Percentiles rank a stretch among this genome's conserved stretches.
phyloP scores from a whole-genome alignment of 1,284 basidiomycete species.

The Volvariella surrecta region DNA sequence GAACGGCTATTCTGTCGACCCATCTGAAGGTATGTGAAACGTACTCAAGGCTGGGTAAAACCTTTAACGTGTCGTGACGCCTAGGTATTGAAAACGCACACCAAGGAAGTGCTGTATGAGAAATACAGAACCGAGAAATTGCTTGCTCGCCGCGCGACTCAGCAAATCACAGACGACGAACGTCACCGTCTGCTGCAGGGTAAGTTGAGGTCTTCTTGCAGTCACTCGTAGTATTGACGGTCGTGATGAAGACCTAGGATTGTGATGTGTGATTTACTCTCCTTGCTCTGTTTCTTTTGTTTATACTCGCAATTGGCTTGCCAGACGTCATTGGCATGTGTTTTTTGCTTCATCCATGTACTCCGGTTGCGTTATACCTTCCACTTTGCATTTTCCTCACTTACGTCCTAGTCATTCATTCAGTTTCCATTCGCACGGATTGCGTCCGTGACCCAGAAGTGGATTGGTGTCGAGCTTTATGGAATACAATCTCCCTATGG shows the following conservation, averaged over 20 bases:
- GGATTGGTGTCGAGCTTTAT: too few relatives aligned
- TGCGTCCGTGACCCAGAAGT: not conserved
- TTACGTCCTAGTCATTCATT: constrained; percentile 4
- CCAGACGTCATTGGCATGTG: constrained; percentile 2
- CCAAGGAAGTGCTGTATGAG: constrained; percentile 79
- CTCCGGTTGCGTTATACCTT: not conserved
- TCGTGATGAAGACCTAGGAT: constrained; percentile 36
- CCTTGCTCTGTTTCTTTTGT: constrained; percentile 2
- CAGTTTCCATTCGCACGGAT: constrained; percentile 1
- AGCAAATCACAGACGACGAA: constrained; percentile 65
- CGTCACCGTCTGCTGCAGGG: constrained; percentile 64
- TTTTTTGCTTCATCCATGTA: constrained; percentile 5
- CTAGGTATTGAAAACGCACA: constrained; percentile 69
- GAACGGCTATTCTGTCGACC: constrained; percentile 70
- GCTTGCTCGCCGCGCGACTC: constrained; percentile 70
- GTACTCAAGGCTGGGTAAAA: constrained; percentile 4
- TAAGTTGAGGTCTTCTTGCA: constrained; percentile 22
- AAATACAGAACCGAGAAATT: constrained; percentile 79
- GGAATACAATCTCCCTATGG: too few relatives aligned
- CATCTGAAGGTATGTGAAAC: constrained; percentile 59
- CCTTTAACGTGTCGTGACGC: constrained; percentile 3
- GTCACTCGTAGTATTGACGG: not conserved
- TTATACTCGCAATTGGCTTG: constrained; percentile 3
- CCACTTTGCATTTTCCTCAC: constrained; percentile 2
- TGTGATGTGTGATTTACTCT: constrained; percentile 24